Conservation (phyloP, 257 asterid genomes). For the Mentha longifolia region DNA sequence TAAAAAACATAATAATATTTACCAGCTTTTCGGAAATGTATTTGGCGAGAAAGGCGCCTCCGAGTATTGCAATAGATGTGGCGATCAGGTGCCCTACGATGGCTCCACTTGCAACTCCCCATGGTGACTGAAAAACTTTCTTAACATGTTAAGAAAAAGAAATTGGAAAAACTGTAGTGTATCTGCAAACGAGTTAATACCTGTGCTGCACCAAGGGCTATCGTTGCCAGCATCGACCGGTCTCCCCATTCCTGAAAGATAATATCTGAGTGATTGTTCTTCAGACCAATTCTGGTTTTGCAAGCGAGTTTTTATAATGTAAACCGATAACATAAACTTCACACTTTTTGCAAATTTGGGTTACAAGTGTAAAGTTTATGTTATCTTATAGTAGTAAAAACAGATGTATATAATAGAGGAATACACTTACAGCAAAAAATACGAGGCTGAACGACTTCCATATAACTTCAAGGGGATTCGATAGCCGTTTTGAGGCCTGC, state of each 20-base stretch:
- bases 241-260: conserved; percentile 64
- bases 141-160: not conserved
- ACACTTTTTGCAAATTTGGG: no score
- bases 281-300: no score
- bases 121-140: conserved; percentile 64
- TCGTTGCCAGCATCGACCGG: conserved; percentile 98
- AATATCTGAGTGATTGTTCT: not conserved
- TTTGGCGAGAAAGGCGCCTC: conserved; percentile 92
- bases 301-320: no score
- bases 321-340: no score
- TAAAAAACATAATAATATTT: conserved; percentile 11
- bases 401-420: not conserved
- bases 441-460: conserved; percentile 98
- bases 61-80: conserved; percentile 80
- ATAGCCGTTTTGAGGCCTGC: conserved; percentile 68
- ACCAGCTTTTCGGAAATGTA: conserved; percentile 97
- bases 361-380: no score
- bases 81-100: conserved; percentile 85
- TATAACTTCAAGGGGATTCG: conserved; percentile 84
- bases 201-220: conserved; percentile 99
- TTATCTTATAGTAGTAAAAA: no score
- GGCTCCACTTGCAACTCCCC: conserved; percentile 99
- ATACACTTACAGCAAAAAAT: conserved; percentile 86
- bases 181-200: conserved; percentile 41
- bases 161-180: not conserved